Conservation (phyloP, 2,329 filamentous ascomycete genomes). For the Falciphora oryzae region DNA sequence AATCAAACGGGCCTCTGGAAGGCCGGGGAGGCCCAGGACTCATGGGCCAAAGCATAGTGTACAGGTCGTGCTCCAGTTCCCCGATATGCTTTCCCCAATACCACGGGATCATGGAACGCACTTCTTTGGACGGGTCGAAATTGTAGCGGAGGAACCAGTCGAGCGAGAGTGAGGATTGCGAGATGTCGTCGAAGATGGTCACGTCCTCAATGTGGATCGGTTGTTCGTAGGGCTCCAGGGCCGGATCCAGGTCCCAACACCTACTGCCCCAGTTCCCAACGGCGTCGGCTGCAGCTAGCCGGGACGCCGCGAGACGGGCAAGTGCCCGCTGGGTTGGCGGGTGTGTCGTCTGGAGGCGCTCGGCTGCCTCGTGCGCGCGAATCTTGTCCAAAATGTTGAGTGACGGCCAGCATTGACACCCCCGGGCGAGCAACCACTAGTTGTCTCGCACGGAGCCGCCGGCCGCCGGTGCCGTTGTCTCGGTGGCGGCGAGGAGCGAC, state of each 20-base stretch:
- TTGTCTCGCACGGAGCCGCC: background rate
- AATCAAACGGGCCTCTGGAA: too few species aligned
- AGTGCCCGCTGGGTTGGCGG: constrained; percentile 4
- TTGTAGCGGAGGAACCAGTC: background rate
- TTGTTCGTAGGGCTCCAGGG: background rate
- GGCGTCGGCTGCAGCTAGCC: too few species aligned
- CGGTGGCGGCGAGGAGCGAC: background rate
- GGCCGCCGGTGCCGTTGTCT: background rate
- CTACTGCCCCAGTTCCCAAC: background rate
- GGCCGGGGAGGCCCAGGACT: too few species aligned
- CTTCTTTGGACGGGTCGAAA: background rate
- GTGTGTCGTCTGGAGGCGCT: constrained; percentile 1
- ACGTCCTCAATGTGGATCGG: background rate
- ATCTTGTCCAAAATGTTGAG: background rate
- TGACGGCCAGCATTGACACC: background rate
- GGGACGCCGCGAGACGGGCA: background rate
- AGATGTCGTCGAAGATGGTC: background rate
- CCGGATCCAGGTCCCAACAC: background rate
- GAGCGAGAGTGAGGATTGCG: background rate
- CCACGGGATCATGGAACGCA: background rate
- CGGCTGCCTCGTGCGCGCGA: background rate
- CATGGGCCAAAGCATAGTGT: background rate
- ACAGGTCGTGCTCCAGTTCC: background rate
- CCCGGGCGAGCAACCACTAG: constrained; percentile 10
- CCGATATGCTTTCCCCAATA: background rate